These are phyloP conservation scores for Aspergillus sp. DNA, from an alignment of 2,329 filamentous ascomycete species.

Conservation along the genomic window DNA sequence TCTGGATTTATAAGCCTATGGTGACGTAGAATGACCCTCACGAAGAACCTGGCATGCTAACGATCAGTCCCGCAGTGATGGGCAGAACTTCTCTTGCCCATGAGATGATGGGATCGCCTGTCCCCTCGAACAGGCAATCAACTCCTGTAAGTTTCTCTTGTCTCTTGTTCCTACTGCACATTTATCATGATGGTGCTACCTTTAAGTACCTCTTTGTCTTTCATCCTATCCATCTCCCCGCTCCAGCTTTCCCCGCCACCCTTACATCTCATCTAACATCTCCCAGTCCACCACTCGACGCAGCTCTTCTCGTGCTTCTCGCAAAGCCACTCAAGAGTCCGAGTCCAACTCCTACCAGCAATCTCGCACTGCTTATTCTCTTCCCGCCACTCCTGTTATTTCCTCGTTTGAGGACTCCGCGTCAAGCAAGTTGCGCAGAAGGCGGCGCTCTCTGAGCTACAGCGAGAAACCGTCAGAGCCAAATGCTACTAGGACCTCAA, in stretches of 20 bases:
- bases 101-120: slow-evolving; percentile 15
- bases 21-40: neutral
- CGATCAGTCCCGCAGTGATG: slow-evolving; percentile 18
- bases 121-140: slow-evolving; percentile 13
- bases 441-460: slow-evolving; percentile 13
- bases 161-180: no score
- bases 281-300: slow-evolving; percentile 13
- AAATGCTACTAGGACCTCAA: slow-evolving; percentile 11
- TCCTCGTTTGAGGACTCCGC: slow-evolving; percentile 23
- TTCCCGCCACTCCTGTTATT: slow-evolving; percentile 20
- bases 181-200: no score
- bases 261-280: slow-evolving; percentile 2
- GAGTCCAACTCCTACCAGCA: slow-evolving; percentile 12
- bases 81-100: slow-evolving; percentile 18
- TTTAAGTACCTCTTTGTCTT: neutral
- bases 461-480: slow-evolving; percentile 12
- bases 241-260: neutral
- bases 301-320: slow-evolving; percentile 21
- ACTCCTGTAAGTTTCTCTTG: slow-evolving; percentile 11
- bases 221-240: neutral
- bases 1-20: neutral
- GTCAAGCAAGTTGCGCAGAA: slow-evolving; percentile 21
- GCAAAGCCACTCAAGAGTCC: slow-evolving; percentile 16
- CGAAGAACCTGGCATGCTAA: neutral
- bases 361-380: slow-evolving; percentile 21